A percentile compares a stretch with the other conserved stretches of the same genome.
Conservation (phyloP, 2,329 filamentous ascomycete genomes). For the Colletotrichum musicola region DNA sequence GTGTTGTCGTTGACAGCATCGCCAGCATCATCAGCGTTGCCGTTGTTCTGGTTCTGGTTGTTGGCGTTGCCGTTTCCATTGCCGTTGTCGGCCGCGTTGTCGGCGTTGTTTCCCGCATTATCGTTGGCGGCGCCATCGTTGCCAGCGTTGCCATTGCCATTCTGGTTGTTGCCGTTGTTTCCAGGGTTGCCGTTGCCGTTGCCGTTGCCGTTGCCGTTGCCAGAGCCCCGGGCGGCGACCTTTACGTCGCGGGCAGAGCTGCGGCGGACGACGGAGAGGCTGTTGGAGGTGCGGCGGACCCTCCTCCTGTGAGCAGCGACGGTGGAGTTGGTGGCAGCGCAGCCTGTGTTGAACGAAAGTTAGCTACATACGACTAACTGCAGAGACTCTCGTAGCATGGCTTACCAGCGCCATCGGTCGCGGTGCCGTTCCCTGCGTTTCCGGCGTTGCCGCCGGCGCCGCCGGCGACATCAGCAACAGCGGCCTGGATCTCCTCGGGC, state of each 20-base stretch:
- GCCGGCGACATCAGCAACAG: constrained; percentile 54
- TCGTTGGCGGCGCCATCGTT: not conserved
- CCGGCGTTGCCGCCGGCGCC: constrained; percentile 41
- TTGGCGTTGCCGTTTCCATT: not conserved
- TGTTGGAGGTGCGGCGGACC: not conserved
- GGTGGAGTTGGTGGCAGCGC: constrained; percentile 24
- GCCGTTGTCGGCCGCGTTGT: not conserved
- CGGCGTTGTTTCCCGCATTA: not conserved
- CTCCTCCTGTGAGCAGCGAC: not conserved
- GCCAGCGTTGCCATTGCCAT: not conserved
- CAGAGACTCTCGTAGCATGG: not conserved
- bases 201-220: not conserved
- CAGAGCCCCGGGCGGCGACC: constrained; percentile 47
- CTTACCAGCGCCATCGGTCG: constrained; percentile 34
- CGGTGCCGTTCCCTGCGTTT: constrained; percentile 40
- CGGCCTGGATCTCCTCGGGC: constrained; percentile 63
- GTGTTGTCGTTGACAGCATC: constrained; percentile 48
- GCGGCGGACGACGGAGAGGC: not conserved
- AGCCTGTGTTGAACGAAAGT: not conserved
- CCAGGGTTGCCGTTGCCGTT: constrained; percentile 36
- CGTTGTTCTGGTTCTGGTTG: not conserved
- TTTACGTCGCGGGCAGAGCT: not conserved
- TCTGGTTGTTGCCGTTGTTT: constrained; percentile 10
- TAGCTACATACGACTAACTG: not conserved
- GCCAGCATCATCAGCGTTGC: not conserved